A percentile compares a stretch with the other conserved stretches of the same genome.
These are phyloP conservation scores for Mycena alexandri DNA, from an alignment of 768 basidiomycete genomes.

Conservation along the genomic window DNA sequence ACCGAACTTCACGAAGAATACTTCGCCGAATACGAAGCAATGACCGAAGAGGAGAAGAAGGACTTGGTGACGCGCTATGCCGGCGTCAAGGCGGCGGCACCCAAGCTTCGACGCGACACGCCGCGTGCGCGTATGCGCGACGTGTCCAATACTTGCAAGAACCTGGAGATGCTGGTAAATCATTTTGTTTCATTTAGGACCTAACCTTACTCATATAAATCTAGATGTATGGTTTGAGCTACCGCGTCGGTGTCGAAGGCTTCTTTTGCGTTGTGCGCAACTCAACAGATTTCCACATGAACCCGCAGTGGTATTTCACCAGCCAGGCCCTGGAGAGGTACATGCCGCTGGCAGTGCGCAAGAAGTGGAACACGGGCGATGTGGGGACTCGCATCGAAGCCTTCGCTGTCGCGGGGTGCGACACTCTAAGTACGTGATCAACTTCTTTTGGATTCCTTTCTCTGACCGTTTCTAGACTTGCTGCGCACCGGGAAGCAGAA, in stretches of 20 bases:
- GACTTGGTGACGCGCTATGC: too few relatives aligned
- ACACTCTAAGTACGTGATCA: background rate
- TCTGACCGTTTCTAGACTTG: background rate
- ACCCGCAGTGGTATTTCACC: conserved; percentile 15
- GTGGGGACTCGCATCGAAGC: conserved; percentile 9
- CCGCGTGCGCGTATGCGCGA: too few relatives aligned
- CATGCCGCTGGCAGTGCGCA: conserved; percentile 12
- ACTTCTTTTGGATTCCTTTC: background rate
- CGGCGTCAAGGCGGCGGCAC: too few relatives aligned
- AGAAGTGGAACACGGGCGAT: background rate
- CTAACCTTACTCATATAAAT: too few relatives aligned
- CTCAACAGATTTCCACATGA: conserved; percentile 11
- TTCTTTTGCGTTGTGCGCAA: conserved; percentile 12
- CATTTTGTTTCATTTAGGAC: too few relatives aligned
- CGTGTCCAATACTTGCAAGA: too few relatives aligned
- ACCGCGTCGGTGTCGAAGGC: background rate
- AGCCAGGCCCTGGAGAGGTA: background rate
- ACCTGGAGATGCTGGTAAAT: too few relatives aligned
- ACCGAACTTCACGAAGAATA: too few relatives aligned
- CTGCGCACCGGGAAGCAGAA: conserved; percentile 6
- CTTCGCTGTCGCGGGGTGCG: conserved; percentile 9
- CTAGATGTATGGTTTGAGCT: too few relatives aligned
- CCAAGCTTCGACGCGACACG: too few relatives aligned
- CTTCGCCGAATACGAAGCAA: too few relatives aligned
- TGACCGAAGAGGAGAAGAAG: too few relatives aligned